Conservation (phyloP, 352 stramenopile species). For the Paralagenidium karlingii region DNA sequence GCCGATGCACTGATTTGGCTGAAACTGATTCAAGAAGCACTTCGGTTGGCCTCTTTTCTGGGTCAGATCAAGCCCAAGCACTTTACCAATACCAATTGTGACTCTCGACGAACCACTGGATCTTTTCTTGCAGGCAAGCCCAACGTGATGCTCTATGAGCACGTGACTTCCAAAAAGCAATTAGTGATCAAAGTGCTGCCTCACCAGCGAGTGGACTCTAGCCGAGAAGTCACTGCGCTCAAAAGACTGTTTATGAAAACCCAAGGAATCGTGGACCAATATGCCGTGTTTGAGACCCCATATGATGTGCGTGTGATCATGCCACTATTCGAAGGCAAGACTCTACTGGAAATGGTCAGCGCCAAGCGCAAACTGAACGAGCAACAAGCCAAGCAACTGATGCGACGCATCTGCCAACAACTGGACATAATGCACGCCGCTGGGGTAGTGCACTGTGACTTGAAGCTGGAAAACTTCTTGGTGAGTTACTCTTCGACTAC, state of each 20-base stretch:
- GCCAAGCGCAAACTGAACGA: conserved; percentile 12
- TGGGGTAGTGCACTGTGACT: conserved; percentile 93
- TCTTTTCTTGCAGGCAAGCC: conserved; percentile 4
- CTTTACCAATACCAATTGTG: too few species aligned
- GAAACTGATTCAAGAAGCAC: conserved; percentile 18
- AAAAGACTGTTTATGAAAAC: conserved; percentile 1
- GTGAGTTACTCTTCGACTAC: conserved; percentile 8
- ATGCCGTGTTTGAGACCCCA: conserved; percentile 34
- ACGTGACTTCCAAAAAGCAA: conserved; percentile 8
- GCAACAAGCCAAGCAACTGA: conserved; percentile 26
- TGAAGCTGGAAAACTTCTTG: conserved; percentile 97
- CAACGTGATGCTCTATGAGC: conserved; percentile 8
- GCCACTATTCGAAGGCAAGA: conserved; percentile 29
- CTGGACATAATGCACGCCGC: conserved; percentile 88
- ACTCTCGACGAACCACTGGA: conserved; percentile 6
- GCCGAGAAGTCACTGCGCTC: too few species aligned
- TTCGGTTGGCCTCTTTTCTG: conserved; percentile 23
- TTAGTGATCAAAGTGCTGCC: conserved; percentile 32
- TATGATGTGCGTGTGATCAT: conserved; percentile 37
- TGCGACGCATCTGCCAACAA: conserved; percentile 32
- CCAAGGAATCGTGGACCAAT: conserved; percentile 5
- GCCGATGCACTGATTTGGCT: conserved; percentile 38
- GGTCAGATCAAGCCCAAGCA: conserved; percentile 9
- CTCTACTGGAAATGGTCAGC: conserved; percentile 23
- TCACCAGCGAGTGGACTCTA: conserved; percentile 6